Percentiles rank a stretch among this genome's conserved stretches.
These are phyloP conservation scores for Backusella mclennaniae DNA, from an alignment of 192 early-diverging fungal species.

Conservation along the genomic window DNA sequence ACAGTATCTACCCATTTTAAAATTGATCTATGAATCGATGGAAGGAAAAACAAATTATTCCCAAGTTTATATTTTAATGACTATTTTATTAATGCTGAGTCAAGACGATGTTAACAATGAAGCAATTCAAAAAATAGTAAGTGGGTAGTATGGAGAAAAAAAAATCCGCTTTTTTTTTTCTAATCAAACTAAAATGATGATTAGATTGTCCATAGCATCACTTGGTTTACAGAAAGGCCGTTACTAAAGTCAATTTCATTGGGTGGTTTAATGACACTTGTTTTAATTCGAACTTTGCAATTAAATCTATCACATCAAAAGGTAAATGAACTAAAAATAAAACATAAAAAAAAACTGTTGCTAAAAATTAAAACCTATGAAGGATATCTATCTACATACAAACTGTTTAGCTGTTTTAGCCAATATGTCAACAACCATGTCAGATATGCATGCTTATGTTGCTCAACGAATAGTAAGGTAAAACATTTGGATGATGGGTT, in stretches of 20 bases:
- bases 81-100: constrained; percentile 63
- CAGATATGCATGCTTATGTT: constrained; percentile 64
- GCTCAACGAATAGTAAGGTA: constrained; percentile 69
- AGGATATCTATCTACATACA: constrained; percentile 69
- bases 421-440: constrained; percentile 59
- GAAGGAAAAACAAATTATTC: constrained; percentile 60
- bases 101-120: constrained; percentile 75
- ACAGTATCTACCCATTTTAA: constrained; percentile 58
- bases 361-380: not conserved
- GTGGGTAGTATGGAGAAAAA: not conserved
- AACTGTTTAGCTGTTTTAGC: constrained; percentile 61
- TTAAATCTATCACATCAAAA: constrained; percentile 66
- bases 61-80: constrained; percentile 66
- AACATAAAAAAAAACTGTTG: not conserved
- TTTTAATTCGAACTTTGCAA: constrained; percentile 65
- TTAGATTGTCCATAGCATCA: constrained; percentile 55
- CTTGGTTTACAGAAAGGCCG: constrained; percentile 72
- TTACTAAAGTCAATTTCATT: constrained; percentile 62
- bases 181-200: not conserved
- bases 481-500: not conserved
- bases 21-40: constrained; percentile 63
- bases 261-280: constrained; percentile 63
- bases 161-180: not conserved
- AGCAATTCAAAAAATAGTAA: constrained; percentile 70
- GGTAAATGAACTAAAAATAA: not conserved